Percentiles rank a stretch among this genome's conserved stretches.
phyloP scores from a whole-genome alignment of 176 grass and related monocot genomes.

The Carex parvula region DNA sequence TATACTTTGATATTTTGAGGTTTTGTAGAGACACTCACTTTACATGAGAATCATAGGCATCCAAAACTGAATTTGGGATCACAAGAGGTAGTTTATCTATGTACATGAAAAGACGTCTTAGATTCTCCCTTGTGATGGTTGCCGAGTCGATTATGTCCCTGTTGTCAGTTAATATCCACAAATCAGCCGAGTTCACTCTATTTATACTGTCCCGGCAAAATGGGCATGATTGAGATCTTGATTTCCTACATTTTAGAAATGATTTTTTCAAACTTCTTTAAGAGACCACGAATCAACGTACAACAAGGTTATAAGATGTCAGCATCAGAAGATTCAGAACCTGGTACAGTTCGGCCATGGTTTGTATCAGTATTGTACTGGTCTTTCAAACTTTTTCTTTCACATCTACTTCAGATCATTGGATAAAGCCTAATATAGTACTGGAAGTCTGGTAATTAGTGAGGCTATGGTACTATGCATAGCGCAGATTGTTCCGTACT shows the following conservation, averaged over 20 bases:
- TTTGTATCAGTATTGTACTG: not conserved
- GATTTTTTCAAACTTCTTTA: not conserved
- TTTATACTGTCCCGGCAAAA: conserved; percentile 44
- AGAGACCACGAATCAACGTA: not conserved
- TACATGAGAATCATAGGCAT: conserved; percentile 43
- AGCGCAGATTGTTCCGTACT: too few relatives aligned
- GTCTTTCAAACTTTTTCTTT: not conserved
- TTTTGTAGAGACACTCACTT: conserved; percentile 30
- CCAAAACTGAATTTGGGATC: conserved; percentile 38
- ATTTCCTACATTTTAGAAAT: conserved; percentile 36
- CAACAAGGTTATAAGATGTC: not conserved
- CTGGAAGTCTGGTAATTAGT: not conserved
- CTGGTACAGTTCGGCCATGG: not conserved
- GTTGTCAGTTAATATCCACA: conserved; percentile 39
- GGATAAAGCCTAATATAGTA: not conserved
- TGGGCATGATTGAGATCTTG: conserved; percentile 43
- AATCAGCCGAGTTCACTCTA: conserved; percentile 42
- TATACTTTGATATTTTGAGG: not conserved
- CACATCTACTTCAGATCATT: not conserved
- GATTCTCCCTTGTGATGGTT: conserved; percentile 42
- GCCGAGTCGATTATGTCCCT: conserved; percentile 31
- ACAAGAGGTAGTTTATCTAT: conserved; percentile 46
- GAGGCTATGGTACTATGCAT: too few relatives aligned
- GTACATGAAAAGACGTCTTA: conserved; percentile 38
- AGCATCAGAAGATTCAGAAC: not conserved